Evolutionary conservation across 2,329 filamentous ascomycete species (phyloP), one percentile per base, ranked within the genome.

Genomic region (Cadophora sp.): DNA sequence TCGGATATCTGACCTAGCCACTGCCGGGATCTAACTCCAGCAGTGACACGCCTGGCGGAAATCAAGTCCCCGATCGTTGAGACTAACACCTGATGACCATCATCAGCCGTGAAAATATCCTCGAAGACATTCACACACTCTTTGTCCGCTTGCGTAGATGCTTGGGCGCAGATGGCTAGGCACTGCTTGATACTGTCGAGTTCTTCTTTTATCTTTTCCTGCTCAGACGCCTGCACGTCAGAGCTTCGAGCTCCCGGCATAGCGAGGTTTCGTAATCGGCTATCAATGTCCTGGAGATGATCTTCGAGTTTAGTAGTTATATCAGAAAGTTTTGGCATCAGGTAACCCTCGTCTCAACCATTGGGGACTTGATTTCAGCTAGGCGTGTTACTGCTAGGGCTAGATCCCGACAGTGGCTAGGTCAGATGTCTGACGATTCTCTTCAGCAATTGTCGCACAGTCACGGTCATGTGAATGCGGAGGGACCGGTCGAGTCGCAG

Each of bases 61-160:
- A 79, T 74, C 53, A 79, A 69, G 65, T 77, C 76, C 59, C 76
- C 76, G 64, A 78, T 69, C 34, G 76, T 79, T 59, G 76, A 76
- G 58, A 78, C 73, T 22, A 79, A 67, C 56, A 77, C 62, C 61
- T 79, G 76, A 65, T 77, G 73, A 11, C 73, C 65, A 69, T 79
- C 71, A 68, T 78, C 76, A 6, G 69, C 65, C 46, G 73, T 72
- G 11, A 64, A 67, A 26, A 78, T 69, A 71, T 79, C 75, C 66
- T 77, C 76, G 64, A 75, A 78, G 16, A 74, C 67, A 69, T 78
- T 76, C 1, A 71, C 68, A 59, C 73, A 71, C 22, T 74, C 72
- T 29, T 72, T 69, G 56, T 75, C 68, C 24, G 73, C 71, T 71
- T 76, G 63, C 46, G 71, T 70, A 31, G 74, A 76, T 50, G 76